phyloP scores from a whole-genome alignment of 139 green algal species.

The Edaphochlamys debaryana region DNA sequence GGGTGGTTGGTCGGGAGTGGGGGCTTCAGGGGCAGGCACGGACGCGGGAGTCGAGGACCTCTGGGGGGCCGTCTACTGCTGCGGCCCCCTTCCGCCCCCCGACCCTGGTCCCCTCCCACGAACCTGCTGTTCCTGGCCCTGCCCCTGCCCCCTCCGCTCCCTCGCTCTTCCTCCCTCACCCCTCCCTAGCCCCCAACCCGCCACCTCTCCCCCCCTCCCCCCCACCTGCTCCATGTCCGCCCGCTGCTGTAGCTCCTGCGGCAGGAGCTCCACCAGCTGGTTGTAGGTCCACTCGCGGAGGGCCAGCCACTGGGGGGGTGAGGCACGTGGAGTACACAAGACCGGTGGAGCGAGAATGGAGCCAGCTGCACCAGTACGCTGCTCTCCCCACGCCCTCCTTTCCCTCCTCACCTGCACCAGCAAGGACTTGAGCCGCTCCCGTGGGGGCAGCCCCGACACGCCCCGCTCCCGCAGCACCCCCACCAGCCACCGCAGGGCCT shows the following conservation, averaged over 20 bases:
- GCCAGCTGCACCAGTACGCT: too few relatives aligned
- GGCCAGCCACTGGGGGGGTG: conserved; percentile 18
- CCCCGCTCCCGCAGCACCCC: conserved; percentile 24
- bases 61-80: too few relatives aligned
- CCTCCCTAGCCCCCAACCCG: neutral
- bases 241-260: conserved; percentile 16
- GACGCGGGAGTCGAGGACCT: too few relatives aligned
- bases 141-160: too few relatives aligned
- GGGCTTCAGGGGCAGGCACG: too few relatives aligned
- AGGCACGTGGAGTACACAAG: neutral
- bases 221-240: conserved; percentile 26
- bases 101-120: too few relatives aligned
- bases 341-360: too few relatives aligned
- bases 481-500: conserved; percentile 32
- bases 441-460: neutral
- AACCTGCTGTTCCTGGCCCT: too few relatives aligned
- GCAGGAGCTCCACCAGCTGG: conserved; percentile 32
- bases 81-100: too few relatives aligned
- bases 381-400: too few relatives aligned
- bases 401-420: conserved; percentile 39
- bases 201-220: too few relatives aligned
- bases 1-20: too few relatives aligned
- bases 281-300: conserved; percentile 30
- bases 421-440: conserved; percentile 12
- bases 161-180: neutral